Evolutionary conservation across 75 land plant species (phyloP), one percentile per base, ranked within the genome.

Genomic region (Picea glauca): DNA sequence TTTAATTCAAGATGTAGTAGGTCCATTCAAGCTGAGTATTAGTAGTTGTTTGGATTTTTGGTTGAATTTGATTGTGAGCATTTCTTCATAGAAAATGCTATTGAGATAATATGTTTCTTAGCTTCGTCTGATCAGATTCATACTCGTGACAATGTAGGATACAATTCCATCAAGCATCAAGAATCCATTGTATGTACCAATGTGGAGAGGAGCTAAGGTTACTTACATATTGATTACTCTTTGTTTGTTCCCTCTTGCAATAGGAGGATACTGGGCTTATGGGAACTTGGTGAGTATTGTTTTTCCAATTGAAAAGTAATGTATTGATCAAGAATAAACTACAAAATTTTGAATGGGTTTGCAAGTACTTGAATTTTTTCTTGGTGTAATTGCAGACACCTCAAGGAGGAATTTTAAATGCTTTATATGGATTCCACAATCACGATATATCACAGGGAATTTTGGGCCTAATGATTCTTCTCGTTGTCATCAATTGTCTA

Each of bases 181-280:
- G 80, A 89, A 92, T 80, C 99, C 99, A 7, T 82, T 97, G 57
- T 86, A 84, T 72, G 87, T 96, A 43, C 91, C 93, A 2, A 96
- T 96, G 99, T 96, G 99, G 99, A 92, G 89, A 76, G 99, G 97
- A 56, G 94, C 88, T 33, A 94, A 94, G 76, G 84, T 84, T 64
- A 94, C 99, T 15, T 94, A 92, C 75, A 59, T 85, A 12, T 77
- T 96, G 57, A 85, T 96, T 77, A 91, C 91, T 6, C 38, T 91
- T 50, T 96, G 99, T 78, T 77, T 92, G 80, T 96, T 91, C 79
- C 99, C 99, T 30, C 73, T 96, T 38, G 97, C 97, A 21, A 84
- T 91, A 72, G 99, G 93, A 33, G 97, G 99, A 7, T 96, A 86
- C 60, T 89, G 93, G 92, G 93, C 96, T 67, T 96, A 92, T 64